phyloP scores from a whole-genome alignment of 2,329 filamentous ascomycete genomes.

The Talaromyces sp. region DNA sequence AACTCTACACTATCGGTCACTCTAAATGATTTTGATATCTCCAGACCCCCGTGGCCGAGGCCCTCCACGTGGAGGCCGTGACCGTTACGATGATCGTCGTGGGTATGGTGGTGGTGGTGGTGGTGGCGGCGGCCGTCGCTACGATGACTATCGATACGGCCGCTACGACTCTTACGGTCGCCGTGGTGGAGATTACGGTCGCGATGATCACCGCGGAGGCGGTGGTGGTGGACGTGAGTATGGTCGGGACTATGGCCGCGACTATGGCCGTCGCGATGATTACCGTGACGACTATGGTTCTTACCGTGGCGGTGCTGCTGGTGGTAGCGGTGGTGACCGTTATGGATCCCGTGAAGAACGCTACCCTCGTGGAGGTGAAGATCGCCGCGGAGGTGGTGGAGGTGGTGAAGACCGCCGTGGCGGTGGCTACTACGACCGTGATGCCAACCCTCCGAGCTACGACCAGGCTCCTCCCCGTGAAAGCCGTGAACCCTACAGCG shows the following conservation, averaged over 20 bases:
- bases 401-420: constrained; percentile 41
- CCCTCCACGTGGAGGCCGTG: constrained; percentile 41
- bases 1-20: background rate
- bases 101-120: constrained; percentile 46
- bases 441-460: constrained; percentile 49
- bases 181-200: constrained; percentile 56
- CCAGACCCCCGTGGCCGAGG: constrained; percentile 34
- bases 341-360: constrained; percentile 19
- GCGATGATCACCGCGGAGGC: constrained; percentile 55
- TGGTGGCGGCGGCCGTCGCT: constrained; percentile 47
- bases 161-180: constrained; percentile 56
- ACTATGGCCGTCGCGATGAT: constrained; percentile 44
- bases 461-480: constrained; percentile 32
- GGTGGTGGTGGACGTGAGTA: constrained; percentile 47
- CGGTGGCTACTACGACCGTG: constrained; percentile 53
- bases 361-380: constrained; percentile 30
- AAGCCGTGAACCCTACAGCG: constrained; percentile 33
- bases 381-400: constrained; percentile 48
- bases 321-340: constrained; percentile 46
- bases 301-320: constrained; percentile 44
- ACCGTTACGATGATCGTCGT: constrained; percentile 53
- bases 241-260: constrained; percentile 51
- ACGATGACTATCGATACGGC: constrained; percentile 42
- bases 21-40: constrained; percentile 3
- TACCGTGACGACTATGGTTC: constrained; percentile 47